phyloP scores from a whole-genome alignment of 768 basidiomycete species.

The Tulasnella sp. region DNA sequence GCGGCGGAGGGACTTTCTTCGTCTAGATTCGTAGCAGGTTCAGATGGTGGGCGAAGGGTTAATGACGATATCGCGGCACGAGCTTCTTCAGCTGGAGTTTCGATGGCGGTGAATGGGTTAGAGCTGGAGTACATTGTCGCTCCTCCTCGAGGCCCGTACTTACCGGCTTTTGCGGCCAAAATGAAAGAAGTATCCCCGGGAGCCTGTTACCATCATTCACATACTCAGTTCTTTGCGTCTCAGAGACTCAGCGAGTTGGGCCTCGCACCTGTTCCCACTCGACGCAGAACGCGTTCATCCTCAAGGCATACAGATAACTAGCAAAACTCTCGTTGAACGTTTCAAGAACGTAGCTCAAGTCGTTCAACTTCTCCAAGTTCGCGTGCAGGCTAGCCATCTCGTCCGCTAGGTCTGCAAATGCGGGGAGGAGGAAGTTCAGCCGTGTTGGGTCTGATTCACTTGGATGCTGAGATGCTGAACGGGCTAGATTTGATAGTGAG shows the following conservation, averaged over 20 bases:
- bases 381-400: constrained; percentile 79
- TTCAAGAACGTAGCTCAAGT: constrained; percentile 72
- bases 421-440: constrained; percentile 82
- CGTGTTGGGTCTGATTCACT: constrained; percentile 76
- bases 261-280: constrained; percentile 85
- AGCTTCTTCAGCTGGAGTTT: constrained; percentile 60
- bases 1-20: constrained; percentile 35
- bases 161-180: constrained; percentile 59
- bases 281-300: constrained; percentile 92
- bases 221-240: background rate
- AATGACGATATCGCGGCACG: constrained; percentile 51
- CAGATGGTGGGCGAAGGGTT: constrained; percentile 41
- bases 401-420: constrained; percentile 83
- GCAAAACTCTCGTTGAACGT: constrained; percentile 94
- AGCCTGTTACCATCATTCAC: constrained; percentile 48
- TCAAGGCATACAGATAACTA: constrained; percentile 87
- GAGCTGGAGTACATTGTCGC: background rate
- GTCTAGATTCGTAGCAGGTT: constrained; percentile 42
- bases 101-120: constrained; percentile 18
- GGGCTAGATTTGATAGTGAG: constrained; percentile 83
- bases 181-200: constrained; percentile 63
- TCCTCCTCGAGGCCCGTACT: constrained; percentile 30
- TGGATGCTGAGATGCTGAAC: constrained; percentile 54
- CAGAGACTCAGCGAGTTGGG: background rate
- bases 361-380: constrained; percentile 71